phyloP scores from a whole-genome alignment of 2,329 filamentous ascomycete species.

The Venturia nashicola region DNA sequence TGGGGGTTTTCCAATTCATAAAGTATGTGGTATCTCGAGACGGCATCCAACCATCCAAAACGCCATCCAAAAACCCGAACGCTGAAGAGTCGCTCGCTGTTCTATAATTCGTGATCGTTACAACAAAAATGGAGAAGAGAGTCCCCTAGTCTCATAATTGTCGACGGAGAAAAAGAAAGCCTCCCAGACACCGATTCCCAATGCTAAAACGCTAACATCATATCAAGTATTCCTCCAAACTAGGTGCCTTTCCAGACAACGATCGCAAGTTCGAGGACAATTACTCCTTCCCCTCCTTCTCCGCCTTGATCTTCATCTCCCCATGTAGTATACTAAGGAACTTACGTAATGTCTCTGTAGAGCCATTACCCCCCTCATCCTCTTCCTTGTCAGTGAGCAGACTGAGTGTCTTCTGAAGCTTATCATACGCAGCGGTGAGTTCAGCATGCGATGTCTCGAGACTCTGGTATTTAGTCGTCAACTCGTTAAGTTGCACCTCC shows the following conservation, averaged over 20 bases:
- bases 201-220: not conserved
- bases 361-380: conserved; percentile 19
- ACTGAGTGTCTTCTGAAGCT: conserved; percentile 27
- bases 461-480: conserved; percentile 43
- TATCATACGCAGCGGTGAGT: conserved; percentile 26
- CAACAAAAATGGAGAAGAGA: not conserved
- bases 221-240: not conserved
- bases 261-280: not conserved
- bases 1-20: not conserved
- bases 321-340: conserved; percentile 26
- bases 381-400: conserved; percentile 22
- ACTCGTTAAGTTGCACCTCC: conserved; percentile 41
- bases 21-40: not conserved
- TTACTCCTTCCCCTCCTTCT: not conserved
- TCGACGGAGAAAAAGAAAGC: not conserved
- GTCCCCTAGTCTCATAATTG: not conserved
- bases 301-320: conserved; percentile 19
- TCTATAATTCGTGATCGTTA: not conserved
- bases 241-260: not conserved
- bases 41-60: not conserved
- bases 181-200: not conserved
- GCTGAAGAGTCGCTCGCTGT: not conserved
- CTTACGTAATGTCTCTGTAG: conserved; percentile 24
- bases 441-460: conserved; percentile 41
- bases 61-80: not conserved